Base-by-base conservation (phyloP, 1,284 basidiomycete species). In the Sporisorium iseilematis-ciliati region DNA sequence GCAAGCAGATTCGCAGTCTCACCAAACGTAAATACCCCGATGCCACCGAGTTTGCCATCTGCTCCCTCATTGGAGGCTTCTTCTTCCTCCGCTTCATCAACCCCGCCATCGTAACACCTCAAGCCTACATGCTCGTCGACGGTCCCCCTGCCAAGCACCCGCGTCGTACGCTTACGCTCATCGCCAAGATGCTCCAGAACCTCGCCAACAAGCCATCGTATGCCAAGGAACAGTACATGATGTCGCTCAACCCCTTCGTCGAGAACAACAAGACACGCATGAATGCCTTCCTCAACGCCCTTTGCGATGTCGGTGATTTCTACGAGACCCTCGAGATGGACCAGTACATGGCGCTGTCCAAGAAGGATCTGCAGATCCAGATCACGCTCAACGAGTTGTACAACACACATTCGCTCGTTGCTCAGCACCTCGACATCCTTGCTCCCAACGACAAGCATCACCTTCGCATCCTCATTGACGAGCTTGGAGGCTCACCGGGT, bases 51-150 rank as follows among this genome's bases (percentile, higher is more conserved):
- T 95, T 95, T 82, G 95, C 95, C 57, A 96, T 99, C 65, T 98
- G 95, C 85, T 97, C 95, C 7, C 89, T 99, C 62, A 99, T 99
- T 80, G 97, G 97, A 59, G 96, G 96, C 21, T 99, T 99, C 88
- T 99, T 99, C 90, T 99, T 99, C 89, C 90, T 99, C 66, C 93
- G 97, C 14, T 99, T 99, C 87, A 97, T 99, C 88, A 99, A 99
- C 84, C 97, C 97, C 3, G 97, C 97, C n/a, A 95, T 99, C 75
- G 97, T 99, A 63, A 98, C 97, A 2, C 97, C 97, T 0, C 97
- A 99, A 85, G 96, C 97, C 23, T 99, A 99, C 86, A 98, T 99
- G 96, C 90, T 99, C 52, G 95, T 99, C 42, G 95, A 98, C 83
- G 93, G 93, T 50, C 92, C 96, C 21, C 97, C 97, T 0, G 95